Evolutionary conservation across 2,329 filamentous ascomycete genomes (phyloP), one percentile per base, ranked within the genome.

Genomic region (Pseudogymnoascus sp.): DNA sequence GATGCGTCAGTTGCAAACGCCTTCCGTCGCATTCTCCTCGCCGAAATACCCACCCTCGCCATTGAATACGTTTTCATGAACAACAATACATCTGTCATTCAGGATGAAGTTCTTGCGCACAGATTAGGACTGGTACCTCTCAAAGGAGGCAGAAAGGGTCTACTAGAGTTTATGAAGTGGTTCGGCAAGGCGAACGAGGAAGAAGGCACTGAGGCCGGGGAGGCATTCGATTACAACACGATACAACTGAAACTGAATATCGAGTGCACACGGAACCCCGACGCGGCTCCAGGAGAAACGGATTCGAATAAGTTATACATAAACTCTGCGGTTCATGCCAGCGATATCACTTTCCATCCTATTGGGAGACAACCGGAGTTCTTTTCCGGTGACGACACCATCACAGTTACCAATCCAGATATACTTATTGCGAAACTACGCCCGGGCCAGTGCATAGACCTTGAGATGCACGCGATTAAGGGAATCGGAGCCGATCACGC

Each of bases 71-170:
- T 96, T 74, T 99, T 90, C 79, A 87, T 98, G 68, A 85, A 91
- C 75, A 96, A 97, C 81, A 99, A 99, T 81, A 98, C 93, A 61
- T 96, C 92, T 4, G 92, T 99, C 37, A 95, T 99, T 72, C 93
- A 98, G 76, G 95, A 99, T 75, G 95, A 99, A 80, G 93, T 99
- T 4, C 87, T 99, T 62, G 89, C 93, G 14, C 90, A 95, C 75
- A 85, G 95, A 51, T 82, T 99, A 34, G 95, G 95, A 65, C 85
- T 99, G 54, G 89, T 99, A 63, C 95, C 96, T 16, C 88, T 99
- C 70, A 89, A 88, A 68, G 95, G 91, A 69, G 85, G 86, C 66
- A 85, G 87, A 68, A 83, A 90, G 63, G 93, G 90, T 62, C 81
- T 99, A 63, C 80, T 80, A 65, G 85, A 89, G 70, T 93, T 87